These are phyloP conservation scores for Raphanus sativus DNA, from an alignment of 345 rosid species.

Conservation along the genomic window DNA sequence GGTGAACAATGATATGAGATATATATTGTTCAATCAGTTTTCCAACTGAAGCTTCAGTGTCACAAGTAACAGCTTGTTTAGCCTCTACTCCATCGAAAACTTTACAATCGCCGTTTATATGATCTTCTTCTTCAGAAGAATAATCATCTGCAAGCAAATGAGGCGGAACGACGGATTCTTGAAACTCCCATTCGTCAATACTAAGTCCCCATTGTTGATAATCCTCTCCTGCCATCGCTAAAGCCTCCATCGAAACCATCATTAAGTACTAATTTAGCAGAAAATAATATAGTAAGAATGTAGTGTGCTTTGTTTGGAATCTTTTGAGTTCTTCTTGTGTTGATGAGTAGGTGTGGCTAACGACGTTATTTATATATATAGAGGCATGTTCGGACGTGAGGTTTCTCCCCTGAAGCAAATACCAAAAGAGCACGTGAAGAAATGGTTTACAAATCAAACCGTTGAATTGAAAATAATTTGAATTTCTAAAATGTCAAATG, in stretches of 20 bases:
- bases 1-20: constrained; percentile 5
- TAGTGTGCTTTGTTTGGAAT: constrained; percentile 9
- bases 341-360: constrained; percentile 28
- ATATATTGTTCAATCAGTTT: constrained; percentile 2
- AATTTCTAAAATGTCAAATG: neutral
- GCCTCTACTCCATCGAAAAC: neutral
- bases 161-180: constrained; percentile 25
- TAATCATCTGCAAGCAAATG: constrained; percentile 40
- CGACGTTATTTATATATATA: constrained; percentile 9
- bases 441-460: neutral
- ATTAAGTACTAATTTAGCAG: neutral
- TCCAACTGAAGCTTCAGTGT: neutral
- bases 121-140: neutral
- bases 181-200: constrained; percentile 40
- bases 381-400: constrained; percentile 13
- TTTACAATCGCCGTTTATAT: neutral
- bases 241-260: constrained; percentile 45
- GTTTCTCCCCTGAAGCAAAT: neutral
- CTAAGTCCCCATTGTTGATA: constrained; percentile 38
- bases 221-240: constrained; percentile 51
- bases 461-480: neutral
- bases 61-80: constrained; percentile 7
- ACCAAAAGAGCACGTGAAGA: neutral
- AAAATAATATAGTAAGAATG: constrained; percentile 1
- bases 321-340: neutral